Conservation (phyloP, 2,329 filamentous ascomycete species). For the Purpureocillium takamizusanense region DNA sequence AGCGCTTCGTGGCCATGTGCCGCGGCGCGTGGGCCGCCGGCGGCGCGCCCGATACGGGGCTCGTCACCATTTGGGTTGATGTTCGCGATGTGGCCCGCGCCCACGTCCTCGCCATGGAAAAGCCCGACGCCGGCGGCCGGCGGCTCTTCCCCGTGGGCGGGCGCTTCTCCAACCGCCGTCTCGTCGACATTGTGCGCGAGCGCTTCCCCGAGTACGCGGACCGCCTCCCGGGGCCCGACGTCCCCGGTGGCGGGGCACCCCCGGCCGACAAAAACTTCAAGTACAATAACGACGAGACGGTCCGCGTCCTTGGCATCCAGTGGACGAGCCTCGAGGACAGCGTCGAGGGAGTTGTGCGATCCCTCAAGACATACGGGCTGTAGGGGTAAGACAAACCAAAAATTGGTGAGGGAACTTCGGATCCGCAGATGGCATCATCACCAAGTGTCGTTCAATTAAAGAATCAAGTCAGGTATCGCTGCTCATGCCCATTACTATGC, state of each 20-base stretch:
- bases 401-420: too few species aligned
- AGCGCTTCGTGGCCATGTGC: conserved; percentile 40
- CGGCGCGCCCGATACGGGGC: conserved; percentile 30
- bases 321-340: too few species aligned
- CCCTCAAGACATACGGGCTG: background rate
- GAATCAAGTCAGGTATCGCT: background rate
- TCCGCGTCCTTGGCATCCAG: background rate
- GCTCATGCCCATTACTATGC: background rate
- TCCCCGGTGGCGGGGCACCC: conserved; percentile 32
- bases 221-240: conserved; percentile 34
- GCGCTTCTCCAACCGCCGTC: conserved; percentile 34
- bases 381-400: too few species aligned
- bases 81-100: conserved; percentile 46
- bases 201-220: conserved; percentile 42
- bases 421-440: background rate
- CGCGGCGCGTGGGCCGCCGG: conserved; percentile 36
- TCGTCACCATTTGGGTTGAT: conserved; percentile 41
- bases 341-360: background rate
- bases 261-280: conserved; percentile 6
- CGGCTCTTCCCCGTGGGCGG: conserved; percentile 41
- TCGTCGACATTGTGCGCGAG: conserved; percentile 33
- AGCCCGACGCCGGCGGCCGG: conserved; percentile 35
- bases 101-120: conserved; percentile 43
- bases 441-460: background rate
- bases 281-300: background rate